Evolutionary conservation across 805 yeast genomes (phyloP), one percentile per base, ranked within the genome.

Genomic region (Spathaspora arborariae): DNA sequence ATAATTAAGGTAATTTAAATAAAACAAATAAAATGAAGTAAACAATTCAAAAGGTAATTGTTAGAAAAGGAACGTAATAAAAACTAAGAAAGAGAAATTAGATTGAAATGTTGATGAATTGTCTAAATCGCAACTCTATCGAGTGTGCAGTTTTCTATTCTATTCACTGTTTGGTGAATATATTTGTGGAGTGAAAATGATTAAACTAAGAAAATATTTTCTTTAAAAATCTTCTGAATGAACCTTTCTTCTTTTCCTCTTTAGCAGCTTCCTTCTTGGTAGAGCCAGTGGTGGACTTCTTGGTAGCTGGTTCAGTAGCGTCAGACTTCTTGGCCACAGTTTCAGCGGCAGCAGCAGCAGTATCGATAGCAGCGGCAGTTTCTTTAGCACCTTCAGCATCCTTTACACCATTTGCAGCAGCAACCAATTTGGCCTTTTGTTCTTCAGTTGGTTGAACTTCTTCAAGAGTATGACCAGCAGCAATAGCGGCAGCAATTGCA

Each of bases 401-500:
- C 22, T 34, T 22, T 15, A 35, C 48, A 10, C n/a, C 16, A 7
- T 19, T 21, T 24, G 43, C 37, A 15, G 42, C 22, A 18, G 48
- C 44, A 35, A 45, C 42, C 48, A 69, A 63, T 53, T 60, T 58
- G 39, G 60, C 62, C 34, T 66, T 68, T 57, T 72, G 74, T 22
- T 68, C 60, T 24, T 59, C 64, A 33, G 72, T 66, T 18, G 76
- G 76, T 54, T 68, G 57, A 53, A 72, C 64, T 55, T 72, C 74
- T 57, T 71, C 76, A 35, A 71, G 62, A 22, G 65, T 67, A 34
- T 65, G 67, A 27, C 62, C 62, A 52, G 62, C 71, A 41, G 72
- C 60, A 43, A 70, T 59, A 39, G 64, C 67, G 40, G 65, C 62
- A 46, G 62, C 70, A 42, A 67, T 58, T 26, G 63, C 67, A 34